These are phyloP conservation scores for Sequoia sempervirens DNA, from an alignment of 75 land plant genomes.

Conservation along the genomic window DNA sequence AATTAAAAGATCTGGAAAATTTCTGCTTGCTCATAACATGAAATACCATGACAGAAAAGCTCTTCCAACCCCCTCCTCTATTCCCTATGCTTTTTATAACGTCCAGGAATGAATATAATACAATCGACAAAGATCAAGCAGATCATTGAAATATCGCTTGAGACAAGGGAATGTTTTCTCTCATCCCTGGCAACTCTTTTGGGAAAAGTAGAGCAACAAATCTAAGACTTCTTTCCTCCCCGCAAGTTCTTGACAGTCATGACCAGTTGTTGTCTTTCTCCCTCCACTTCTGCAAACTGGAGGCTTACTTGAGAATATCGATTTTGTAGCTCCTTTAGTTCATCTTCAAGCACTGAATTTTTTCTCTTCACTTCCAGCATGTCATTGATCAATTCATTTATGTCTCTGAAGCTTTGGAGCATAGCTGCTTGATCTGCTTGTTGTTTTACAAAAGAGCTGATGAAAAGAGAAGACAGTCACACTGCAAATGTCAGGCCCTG, in stretches of 20 bases:
- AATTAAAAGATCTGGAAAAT: background rate
- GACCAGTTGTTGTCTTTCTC: slow-evolving; percentile 79
- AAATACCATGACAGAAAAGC: slow-evolving; percentile 4
- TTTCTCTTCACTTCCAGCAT: slow-evolving; percentile 57
- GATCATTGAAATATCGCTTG: background rate
- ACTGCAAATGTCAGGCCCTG: background rate
- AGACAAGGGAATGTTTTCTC: background rate
- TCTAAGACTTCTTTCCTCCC: slow-evolving; percentile 24
- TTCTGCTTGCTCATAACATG: background rate
- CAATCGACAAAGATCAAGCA: slow-evolving; percentile 8
- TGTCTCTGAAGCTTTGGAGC: slow-evolving; percentile 60
- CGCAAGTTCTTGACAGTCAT: slow-evolving; percentile 63
- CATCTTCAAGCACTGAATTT: slow-evolving; percentile 45
- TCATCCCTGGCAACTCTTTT: background rate
- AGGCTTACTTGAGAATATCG: slow-evolving; percentile 80
- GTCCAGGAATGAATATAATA: slow-evolving; percentile 2
- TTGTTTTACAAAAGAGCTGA: slow-evolving; percentile 60
- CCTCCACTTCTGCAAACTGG: slow-evolving; percentile 89
- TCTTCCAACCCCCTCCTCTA: background rate
- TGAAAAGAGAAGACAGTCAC: slow-evolving; percentile 2
- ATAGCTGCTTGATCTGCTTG: slow-evolving; percentile 56
- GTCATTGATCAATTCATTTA: slow-evolving; percentile 66
- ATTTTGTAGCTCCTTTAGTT: slow-evolving; percentile 72
- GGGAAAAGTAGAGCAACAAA: background rate
- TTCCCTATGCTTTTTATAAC: background rate